These are phyloP conservation scores for Rhizophagus clarus DNA, from an alignment of 192 early-diverging fungal genomes.

Conservation along the genomic window DNA sequence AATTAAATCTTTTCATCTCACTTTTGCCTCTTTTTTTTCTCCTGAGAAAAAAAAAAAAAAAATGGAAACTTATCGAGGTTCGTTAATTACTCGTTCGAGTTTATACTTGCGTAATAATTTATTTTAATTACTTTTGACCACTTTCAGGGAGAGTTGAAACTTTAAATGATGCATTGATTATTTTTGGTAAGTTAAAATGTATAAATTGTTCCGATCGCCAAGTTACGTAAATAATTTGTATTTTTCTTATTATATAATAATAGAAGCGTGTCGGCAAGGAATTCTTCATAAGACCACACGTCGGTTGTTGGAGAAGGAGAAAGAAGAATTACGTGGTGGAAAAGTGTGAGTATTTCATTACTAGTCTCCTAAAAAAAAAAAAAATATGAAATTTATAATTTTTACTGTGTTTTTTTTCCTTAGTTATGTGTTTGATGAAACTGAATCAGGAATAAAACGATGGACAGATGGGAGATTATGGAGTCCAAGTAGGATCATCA, in stretches of 20 bases:
- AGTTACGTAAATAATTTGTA: background rate
- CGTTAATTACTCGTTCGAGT: background rate
- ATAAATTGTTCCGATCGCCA: background rate
- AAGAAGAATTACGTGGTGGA: constrained; percentile 17
- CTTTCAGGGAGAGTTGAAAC: background rate
- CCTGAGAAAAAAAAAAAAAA: background rate
- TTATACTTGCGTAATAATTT: background rate
- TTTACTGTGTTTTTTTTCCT: background rate
- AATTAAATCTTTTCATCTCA: no score
- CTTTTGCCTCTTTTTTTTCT: no score
- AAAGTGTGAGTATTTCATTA: constrained; percentile 5
- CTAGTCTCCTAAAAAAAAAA: background rate
- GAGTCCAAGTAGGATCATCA: constrained; percentile 8
- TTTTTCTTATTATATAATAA: background rate
- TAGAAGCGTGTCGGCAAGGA: background rate
- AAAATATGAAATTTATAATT: no score
- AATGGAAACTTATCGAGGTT: background rate
- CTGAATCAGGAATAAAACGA: constrained; percentile 6
- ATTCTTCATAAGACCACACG: constrained; percentile 15
- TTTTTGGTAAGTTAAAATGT: background rate
- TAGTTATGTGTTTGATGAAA: constrained; percentile 17
- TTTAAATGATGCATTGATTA: background rate
- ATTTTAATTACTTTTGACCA: background rate
- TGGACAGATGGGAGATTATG: constrained; percentile 20
- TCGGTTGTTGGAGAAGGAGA: constrained; percentile 5